Percentiles rank a stretch among this genome's conserved stretches.
These are phyloP conservation scores for Phytomonas serpens DNA, from an alignment of 208 protist genomes.

Conservation along the genomic window DNA sequence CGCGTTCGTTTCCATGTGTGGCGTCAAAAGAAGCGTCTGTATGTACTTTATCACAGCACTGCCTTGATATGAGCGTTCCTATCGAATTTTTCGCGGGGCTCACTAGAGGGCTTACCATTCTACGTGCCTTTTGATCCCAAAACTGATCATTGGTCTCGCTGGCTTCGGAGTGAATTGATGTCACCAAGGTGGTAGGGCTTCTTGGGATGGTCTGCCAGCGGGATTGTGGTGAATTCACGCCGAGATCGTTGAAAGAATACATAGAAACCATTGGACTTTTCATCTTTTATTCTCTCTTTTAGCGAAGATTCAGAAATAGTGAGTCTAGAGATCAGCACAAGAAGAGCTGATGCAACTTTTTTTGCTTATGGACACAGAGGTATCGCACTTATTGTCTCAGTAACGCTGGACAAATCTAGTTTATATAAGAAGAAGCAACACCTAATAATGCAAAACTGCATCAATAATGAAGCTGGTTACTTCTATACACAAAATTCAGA, in stretches of 20 bases:
- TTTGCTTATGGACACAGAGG: not conserved
- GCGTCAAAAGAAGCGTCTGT: not conserved
- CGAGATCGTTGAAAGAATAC: not conserved
- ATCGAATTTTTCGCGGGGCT: not conserved
- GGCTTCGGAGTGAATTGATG: not conserved
- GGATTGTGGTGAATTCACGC: not conserved
- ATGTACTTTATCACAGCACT: not conserved
- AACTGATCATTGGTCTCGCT: not conserved
- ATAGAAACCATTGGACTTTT: not conserved
- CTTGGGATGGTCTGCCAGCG: not conserved
- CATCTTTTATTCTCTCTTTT: not conserved
- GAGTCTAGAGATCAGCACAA: not conserved
- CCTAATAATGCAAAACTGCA: not conserved
- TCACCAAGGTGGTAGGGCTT: not conserved
- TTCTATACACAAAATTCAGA: not conserved
- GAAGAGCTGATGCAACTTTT: not conserved
- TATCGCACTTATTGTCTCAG: not conserved
- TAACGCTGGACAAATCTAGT: not conserved
- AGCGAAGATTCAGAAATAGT: not conserved
- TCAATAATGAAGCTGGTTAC: not conserved
- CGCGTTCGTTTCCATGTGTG: not conserved
- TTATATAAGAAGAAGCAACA: not conserved
- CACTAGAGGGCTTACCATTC: not conserved
- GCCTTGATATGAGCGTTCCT: not conserved
- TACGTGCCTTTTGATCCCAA: not conserved